Evolutionary conservation across 1,284 basidiomycete species (phyloP).

Genomic region (Thelephora terrestris): DNA sequence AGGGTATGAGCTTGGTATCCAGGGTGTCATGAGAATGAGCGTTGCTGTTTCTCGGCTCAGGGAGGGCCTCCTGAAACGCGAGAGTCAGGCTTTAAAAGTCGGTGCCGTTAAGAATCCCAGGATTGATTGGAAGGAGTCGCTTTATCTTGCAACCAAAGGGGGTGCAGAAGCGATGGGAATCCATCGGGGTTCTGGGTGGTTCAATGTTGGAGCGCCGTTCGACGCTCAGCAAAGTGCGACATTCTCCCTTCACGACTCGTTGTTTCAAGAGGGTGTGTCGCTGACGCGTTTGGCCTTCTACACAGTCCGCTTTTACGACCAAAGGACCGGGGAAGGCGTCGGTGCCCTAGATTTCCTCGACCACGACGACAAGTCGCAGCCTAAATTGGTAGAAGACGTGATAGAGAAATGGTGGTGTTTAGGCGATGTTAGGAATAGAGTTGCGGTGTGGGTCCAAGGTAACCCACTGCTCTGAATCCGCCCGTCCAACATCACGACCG

Average conservation of each 20-base stretch:
- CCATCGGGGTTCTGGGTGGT: constrained; percentile 35
- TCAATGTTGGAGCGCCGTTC: constrained; percentile 61
- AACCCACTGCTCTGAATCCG: no score
- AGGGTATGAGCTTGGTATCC: constrained; percentile 70
- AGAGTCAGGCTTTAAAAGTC: constrained; percentile 6
- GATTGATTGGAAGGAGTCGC: constrained; percentile 70
- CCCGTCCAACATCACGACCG: no score
- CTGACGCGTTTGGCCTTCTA: neutral
- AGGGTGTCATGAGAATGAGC: constrained; percentile 68
- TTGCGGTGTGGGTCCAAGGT: constrained; percentile 69
- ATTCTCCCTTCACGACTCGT: constrained; percentile 1
- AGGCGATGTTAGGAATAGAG: constrained; percentile 59
- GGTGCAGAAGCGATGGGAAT: constrained; percentile 62
- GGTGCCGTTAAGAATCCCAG: constrained; percentile 14
- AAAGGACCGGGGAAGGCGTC: constrained; percentile 29
- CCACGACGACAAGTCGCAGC: constrained; percentile 29
- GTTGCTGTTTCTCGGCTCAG: constrained; percentile 64
- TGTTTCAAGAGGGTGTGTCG: neutral
- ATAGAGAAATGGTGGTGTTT: constrained; percentile 86
- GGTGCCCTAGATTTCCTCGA: constrained; percentile 69
- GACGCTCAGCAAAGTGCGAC: constrained; percentile 73
- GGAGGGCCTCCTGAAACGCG: constrained; percentile 33
- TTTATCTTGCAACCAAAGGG: constrained; percentile 73
- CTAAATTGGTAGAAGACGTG: constrained; percentile 36
- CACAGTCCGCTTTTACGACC: constrained; percentile 43